Base-by-base conservation (phyloP, 305 asterid species). In the Solanum hybrid region DNA sequence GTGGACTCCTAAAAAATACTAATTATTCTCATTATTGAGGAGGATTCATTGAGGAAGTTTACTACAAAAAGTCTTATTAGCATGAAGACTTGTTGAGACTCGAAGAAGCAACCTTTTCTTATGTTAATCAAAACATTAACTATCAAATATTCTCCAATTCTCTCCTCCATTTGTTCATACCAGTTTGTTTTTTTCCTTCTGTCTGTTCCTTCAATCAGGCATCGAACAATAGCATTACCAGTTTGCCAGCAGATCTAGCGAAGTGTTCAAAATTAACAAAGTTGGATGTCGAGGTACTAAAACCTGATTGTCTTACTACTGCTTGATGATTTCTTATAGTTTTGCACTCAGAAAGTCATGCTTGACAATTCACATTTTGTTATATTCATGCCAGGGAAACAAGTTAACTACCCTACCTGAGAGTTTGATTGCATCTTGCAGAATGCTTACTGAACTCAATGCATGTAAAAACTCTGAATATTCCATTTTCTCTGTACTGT, bases 221-320 rank as follows among this genome's bases (percentile, higher is more conserved):
- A 92, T 95, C 99, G 88, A 96, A 97, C 93, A 97, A 97, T 92
- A 94, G 87, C 90, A 93, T 97, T 90, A 93, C 97, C 92, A 90
- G 94, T 93, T 94, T 97, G 94, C 98, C 99, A 34, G 99, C 94
- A 91, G 99, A 96, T 92, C 94, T 97, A 89, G 93, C 93, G 83
- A 94, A 94, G 91, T 97, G 98, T 94, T 94, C 95, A 84, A 97
- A 96, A 87, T 91, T 97, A 90, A 90, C 91, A 41, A 97, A 97
- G 93, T 90, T 96, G 92, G 98, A 97, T 78, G 89, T 96, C 24
- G 98, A 97, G 99, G 99, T 97, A 94, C 61, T 84, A 57, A 37
- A 90, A 38, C 68, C 37, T 51, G 57, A 80, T 79, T 79, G 32
- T 84, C 89, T 91, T 90, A 41, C 65, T 61, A 57, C 86, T 41